Conservation (phyloP, 2,329 filamentous ascomycete species). For the Aspergillus versicolor region DNA sequence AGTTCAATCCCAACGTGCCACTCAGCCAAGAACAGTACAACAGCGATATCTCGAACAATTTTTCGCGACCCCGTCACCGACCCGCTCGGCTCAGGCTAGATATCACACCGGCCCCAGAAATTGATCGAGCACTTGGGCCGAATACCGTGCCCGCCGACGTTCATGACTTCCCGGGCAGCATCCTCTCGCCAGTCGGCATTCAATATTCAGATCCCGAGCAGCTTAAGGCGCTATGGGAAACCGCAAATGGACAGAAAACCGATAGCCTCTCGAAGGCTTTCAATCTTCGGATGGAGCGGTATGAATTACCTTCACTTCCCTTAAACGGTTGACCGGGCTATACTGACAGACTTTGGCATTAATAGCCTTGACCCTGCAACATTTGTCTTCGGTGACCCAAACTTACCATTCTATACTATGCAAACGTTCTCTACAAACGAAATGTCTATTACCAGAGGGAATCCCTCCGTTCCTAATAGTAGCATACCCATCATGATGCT, state of each 20-base stretch:
- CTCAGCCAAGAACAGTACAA: slow-evolving; percentile 39
- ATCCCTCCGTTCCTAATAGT: slow-evolving; percentile 40
- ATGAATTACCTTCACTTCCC: slow-evolving; percentile 8
- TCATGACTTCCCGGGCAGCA: slow-evolving; percentile 39
- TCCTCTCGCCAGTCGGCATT: slow-evolving; percentile 33
- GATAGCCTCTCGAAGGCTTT: slow-evolving; percentile 33
- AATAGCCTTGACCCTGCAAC: slow-evolving; percentile 40
- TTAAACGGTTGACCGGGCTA: background rate
- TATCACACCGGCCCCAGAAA: slow-evolving; percentile 33
- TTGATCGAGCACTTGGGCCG: slow-evolving; percentile 36
- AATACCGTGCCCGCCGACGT: slow-evolving; percentile 46
- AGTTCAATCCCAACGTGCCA: slow-evolving; percentile 40
- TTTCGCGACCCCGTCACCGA: slow-evolving; percentile 19
- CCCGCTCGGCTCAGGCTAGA: slow-evolving; percentile 26
- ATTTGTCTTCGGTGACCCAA: slow-evolving; percentile 44
- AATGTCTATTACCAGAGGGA: slow-evolving; percentile 41
- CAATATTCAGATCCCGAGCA: slow-evolving; percentile 42
- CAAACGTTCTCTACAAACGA: slow-evolving; percentile 44
- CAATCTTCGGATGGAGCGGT: slow-evolving; percentile 45
- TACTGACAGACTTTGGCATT: slow-evolving; percentile 17
- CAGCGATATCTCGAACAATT: slow-evolving; percentile 24
- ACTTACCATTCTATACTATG: slow-evolving; percentile 46
- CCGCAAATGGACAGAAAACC: slow-evolving; percentile 45
- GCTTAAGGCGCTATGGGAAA: slow-evolving; percentile 45
- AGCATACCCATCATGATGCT: slow-evolving; percentile 46